These are phyloP conservation scores for Acarospora socialis DNA, from an alignment of 2,329 filamentous ascomycete genomes.

Conservation along the genomic window DNA sequence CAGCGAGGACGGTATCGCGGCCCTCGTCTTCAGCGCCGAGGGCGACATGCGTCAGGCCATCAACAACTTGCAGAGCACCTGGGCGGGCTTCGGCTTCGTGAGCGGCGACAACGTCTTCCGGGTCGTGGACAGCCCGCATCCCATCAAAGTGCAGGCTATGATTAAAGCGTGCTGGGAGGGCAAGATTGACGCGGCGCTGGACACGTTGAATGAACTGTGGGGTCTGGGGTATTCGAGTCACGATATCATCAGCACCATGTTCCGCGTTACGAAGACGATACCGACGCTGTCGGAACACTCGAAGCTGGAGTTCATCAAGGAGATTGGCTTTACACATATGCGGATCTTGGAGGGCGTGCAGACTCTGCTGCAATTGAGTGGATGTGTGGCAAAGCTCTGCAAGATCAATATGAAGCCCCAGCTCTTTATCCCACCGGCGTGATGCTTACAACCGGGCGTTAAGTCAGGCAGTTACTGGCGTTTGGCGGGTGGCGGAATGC, in stretches of 20 bases:
- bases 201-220: constrained; percentile 79
- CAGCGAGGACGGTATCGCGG: constrained; percentile 84
- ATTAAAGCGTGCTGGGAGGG: constrained; percentile 92
- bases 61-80: constrained; percentile 92
- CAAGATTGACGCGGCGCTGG: constrained; percentile 75
- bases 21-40: constrained; percentile 93
- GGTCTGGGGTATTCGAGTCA: constrained; percentile 92
- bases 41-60: constrained; percentile 98
- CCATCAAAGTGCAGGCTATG: constrained; percentile 97
- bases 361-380: constrained; percentile 83
- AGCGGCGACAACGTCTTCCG: constrained; percentile 96
- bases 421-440: constrained; percentile 49
- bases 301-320: constrained; percentile 94
- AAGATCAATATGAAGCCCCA: constrained; percentile 94
- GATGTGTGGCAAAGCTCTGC: constrained; percentile 78
- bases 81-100: constrained; percentile 90
- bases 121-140: constrained; percentile 92
- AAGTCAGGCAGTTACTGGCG: too few species aligned
- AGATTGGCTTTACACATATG: constrained; percentile 99
- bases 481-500: too few species aligned
- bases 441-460: too few species aligned
- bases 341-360: constrained; percentile 96
- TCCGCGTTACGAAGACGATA: constrained; percentile 93
- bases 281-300: constrained; percentile 83
- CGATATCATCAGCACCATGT: constrained; percentile 99